Percentiles rank a stretch among this genome's conserved stretches.
Evolutionary conservation across 306 rosid genomes (phyloP).

Genomic region (Prunus mume): DNA sequence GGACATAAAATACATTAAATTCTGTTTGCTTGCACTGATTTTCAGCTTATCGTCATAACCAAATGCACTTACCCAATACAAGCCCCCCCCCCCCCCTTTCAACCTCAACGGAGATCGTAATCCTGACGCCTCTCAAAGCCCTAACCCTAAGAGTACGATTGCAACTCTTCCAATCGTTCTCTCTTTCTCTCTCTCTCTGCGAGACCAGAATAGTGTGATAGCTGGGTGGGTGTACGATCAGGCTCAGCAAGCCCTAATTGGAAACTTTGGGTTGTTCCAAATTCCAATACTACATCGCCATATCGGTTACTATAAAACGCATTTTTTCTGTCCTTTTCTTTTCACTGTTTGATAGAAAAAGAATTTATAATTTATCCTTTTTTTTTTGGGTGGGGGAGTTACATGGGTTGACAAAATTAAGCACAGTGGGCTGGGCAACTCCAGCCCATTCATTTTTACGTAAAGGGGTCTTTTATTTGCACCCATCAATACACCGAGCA

Average conservation of each 20-base stretch:
- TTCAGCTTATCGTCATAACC: background rate
- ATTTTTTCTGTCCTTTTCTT: background rate
- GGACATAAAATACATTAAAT: background rate
- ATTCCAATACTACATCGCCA: background rate
- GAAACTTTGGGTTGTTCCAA: conserved; percentile 2
- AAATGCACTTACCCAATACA: background rate
- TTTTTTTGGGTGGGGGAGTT: too few relatives aligned
- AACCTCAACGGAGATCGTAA: conserved; percentile 1
- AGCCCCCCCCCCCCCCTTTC: conserved; percentile 5
- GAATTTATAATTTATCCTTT: too few relatives aligned
- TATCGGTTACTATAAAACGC: background rate
- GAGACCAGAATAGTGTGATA: background rate
- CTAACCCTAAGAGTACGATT: background rate
- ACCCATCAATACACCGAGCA: too few relatives aligned
- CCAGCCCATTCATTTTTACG: too few relatives aligned
- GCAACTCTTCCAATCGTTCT: background rate
- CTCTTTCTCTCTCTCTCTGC: background rate
- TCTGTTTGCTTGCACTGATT: background rate
- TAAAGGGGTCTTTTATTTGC: too few relatives aligned
- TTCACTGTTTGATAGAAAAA: background rate
- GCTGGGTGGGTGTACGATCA: background rate
- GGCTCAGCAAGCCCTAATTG: conserved; percentile 1
- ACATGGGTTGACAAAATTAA: too few relatives aligned
- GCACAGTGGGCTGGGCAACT: too few relatives aligned
- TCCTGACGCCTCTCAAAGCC: background rate